phyloP scores from a whole-genome alignment of 2,329 filamentous ascomycete genomes.

The Aureobasidium sp. region DNA sequence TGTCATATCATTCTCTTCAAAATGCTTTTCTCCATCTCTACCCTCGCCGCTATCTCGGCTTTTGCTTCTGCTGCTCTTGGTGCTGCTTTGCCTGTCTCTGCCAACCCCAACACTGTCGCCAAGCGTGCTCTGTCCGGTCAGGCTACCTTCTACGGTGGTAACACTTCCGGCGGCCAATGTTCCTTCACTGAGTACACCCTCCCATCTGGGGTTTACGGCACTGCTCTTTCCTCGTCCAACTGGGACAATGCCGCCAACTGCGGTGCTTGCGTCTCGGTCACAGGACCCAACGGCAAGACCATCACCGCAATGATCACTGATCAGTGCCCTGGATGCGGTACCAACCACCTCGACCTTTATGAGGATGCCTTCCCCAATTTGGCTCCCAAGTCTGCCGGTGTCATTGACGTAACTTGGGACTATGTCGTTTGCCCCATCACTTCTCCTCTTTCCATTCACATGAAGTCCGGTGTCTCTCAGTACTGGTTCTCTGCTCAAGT shows the following conservation, averaged over 20 bases:
- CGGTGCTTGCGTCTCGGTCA: conserved; percentile 56
- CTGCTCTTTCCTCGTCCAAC: conserved; percentile 52
- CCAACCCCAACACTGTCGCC: conserved; percentile 1
- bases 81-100: conserved; percentile 15
- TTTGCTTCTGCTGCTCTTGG: conserved; percentile 18
- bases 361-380: conserved; percentile 44
- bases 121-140: conserved; percentile 20
- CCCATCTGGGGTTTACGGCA: conserved; percentile 53
- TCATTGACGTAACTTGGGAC: conserved; percentile 39
- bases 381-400: conserved; percentile 38
- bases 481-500: conserved; percentile 24
- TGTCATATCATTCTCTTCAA: conserved; percentile 18
- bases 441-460: conserved; percentile 20
- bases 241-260: conserved; percentile 54
- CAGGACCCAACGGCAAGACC: conserved; percentile 45
- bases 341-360: conserved; percentile 52
- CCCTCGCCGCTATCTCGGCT: conserved; percentile 17
- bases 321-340: conserved; percentile 49
- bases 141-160: conserved; percentile 25
- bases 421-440: conserved; percentile 26
- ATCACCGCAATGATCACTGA: conserved; percentile 60
- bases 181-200: conserved; percentile 58
- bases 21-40: conserved; percentile 19
- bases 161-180: conserved; percentile 45
- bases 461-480: conserved; percentile 21